Conservation (phyloP, 257 asterid species). For the Capsicum rhomboideum region DNA sequence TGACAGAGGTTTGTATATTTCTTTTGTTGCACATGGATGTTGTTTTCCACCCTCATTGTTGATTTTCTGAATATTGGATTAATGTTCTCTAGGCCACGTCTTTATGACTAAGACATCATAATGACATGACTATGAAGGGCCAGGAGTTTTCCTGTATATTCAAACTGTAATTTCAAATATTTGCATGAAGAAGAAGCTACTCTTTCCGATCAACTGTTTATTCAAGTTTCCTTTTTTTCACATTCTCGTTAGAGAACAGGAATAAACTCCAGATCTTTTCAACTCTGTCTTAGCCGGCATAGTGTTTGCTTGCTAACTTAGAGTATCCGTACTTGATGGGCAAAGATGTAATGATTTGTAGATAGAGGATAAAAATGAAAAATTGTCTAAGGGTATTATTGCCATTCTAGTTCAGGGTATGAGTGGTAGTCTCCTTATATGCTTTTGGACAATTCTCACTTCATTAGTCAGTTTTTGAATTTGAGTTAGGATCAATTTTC, state of each 20-base stretch:
- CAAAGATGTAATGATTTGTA: background rate
- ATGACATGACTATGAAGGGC: background rate
- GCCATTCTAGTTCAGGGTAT: background rate
- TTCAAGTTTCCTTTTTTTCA: background rate
- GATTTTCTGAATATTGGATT: background rate
- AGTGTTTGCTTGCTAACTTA: background rate
- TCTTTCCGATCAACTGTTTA: background rate
- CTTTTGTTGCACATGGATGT: background rate
- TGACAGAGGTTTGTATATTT: constrained; percentile 56
- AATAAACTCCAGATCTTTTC: background rate
- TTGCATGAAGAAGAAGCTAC: background rate
- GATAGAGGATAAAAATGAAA: background rate
- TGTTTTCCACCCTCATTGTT: background rate
- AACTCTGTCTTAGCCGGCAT: background rate
- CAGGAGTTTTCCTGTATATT: background rate
- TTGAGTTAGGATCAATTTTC: background rate
- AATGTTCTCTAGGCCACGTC: background rate
- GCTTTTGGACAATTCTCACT: background rate
- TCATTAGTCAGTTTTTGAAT: background rate
- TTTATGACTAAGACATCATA: background rate
- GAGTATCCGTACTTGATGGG: background rate
- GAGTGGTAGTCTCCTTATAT: background rate
- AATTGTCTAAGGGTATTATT: background rate
- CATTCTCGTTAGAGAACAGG: background rate
- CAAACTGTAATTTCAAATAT: background rate